Evolutionary conservation across 2,329 filamentous ascomycete species (phyloP), one percentile per base, ranked within the genome.

Genomic region (Ascomycota sp.): DNA sequence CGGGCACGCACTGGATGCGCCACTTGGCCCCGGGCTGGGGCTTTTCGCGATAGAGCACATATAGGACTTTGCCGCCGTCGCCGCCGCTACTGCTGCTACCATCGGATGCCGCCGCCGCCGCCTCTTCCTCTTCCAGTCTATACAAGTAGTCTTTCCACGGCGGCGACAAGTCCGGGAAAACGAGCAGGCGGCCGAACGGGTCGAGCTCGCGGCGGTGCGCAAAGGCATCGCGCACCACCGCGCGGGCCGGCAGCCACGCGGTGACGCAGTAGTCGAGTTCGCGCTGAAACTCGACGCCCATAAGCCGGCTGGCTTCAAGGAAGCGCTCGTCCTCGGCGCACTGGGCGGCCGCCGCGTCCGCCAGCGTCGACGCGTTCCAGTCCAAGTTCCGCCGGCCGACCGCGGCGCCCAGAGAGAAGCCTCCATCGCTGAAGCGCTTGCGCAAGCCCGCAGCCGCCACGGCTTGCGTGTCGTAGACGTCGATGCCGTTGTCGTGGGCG

Each of bases 61-160:
- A 95, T 30, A 85, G 62, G 4, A 86, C 73, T 41, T 46, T 46
- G 7, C n/a, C n/a, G n/a, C n/a, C n/a, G n/a, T n/a, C n/a, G n/a
- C n/a, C n/a, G n/a, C n/a, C n/a, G n/a, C n/a, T n/a, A n/a, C n/a
- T n/a, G n/a, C n/a, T n/a, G n/a, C n/a, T n/a, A n/a, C n/a, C n/a
- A n/a, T n/a, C n/a, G n/a, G n/a, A n/a, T n/a, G n/a, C n/a, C n/a
- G n/a, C n/a, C n/a, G 49, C 40, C 70, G 34, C 67, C 24, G 69
- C 57, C 70, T 36, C 67, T 25, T 69, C 57, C 13, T 52, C 64
- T 56, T 98, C 89, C 20, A 95, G 67, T 12, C 67, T 72, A 57
- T 93, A 95, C 12, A 98, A 65, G 52, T 98, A 89, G 46, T 95
- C 86, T 51, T 92, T 89, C 89, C 89, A 95, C 2, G 86, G 86